phyloP scores from a whole-genome alignment of 2,329 filamentous ascomycete genomes.

The Hypoxylon sp. region DNA sequence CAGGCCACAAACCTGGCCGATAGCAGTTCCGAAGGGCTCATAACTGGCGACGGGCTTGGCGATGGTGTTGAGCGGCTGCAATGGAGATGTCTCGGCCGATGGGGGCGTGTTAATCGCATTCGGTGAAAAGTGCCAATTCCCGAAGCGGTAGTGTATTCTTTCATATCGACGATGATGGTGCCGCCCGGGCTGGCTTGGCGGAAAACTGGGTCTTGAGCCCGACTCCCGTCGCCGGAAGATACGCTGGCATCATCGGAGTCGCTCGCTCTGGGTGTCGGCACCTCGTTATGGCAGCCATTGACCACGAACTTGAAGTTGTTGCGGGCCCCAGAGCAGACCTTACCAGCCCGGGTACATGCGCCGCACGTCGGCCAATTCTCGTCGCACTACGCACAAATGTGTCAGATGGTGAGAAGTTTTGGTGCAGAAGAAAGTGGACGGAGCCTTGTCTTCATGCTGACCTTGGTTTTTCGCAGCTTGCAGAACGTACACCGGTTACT shows the following conservation, averaged over 20 bases:
- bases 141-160: slow-evolving; percentile 32
- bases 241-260: slow-evolving; percentile 23
- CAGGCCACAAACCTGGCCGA: slow-evolving; percentile 40
- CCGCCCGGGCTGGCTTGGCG: slow-evolving; percentile 16
- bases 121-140: slow-evolving; percentile 34
- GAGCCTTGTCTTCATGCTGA: slow-evolving; percentile 17
- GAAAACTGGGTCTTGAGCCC: slow-evolving; percentile 9
- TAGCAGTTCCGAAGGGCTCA: slow-evolving; percentile 38
- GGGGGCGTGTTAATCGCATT: slow-evolving; percentile 33
- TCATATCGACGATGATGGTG: slow-evolving; percentile 37
- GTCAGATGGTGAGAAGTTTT: slow-evolving; percentile 16
- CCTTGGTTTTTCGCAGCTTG: slow-evolving; percentile 49
- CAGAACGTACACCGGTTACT: slow-evolving; percentile 50
- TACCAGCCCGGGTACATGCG: slow-evolving; percentile 45
- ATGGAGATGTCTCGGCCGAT: slow-evolving; percentile 11
- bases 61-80: slow-evolving; percentile 13
- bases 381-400: slow-evolving; percentile 43
- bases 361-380: slow-evolving; percentile 50
- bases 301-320: slow-evolving; percentile 47
- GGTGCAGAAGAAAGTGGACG: not conserved
- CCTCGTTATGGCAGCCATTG: slow-evolving; percentile 48
- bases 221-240: slow-evolving; percentile 11
- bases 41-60: slow-evolving; percentile 28
- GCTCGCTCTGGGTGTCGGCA: slow-evolving; percentile 11
- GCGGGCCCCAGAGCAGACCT: slow-evolving; percentile 47